Evolutionary conservation across 2,329 filamentous ascomycete species (phyloP).

Genomic region (Neoarthrinium moseri): DNA sequence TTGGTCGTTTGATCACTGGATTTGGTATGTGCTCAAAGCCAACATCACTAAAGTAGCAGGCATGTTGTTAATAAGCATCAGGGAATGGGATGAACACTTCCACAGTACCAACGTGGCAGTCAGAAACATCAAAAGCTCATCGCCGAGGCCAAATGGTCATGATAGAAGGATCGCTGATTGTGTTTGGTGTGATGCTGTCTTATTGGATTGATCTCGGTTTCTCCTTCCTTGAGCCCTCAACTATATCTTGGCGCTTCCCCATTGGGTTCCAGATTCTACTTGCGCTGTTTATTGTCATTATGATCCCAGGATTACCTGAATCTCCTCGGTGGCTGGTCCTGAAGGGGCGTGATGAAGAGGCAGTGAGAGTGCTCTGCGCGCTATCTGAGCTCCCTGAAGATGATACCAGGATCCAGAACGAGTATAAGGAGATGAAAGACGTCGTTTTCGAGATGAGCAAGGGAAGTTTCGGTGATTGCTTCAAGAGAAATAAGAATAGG

Average conservation of each 20-base stretch:
- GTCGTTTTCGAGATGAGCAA: constrained; percentile 1
- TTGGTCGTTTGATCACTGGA: constrained; percentile 12
- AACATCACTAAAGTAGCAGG: neutral
- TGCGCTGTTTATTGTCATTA: constrained; percentile 1
- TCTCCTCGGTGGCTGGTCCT: constrained; percentile 6
- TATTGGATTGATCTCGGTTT: constrained; percentile 9
- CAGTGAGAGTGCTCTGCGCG: constrained; percentile 3
- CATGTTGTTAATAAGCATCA: neutral
- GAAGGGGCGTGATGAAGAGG: constrained; percentile 5
- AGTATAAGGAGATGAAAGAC: constrained; percentile 6
- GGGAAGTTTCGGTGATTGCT: constrained; percentile 3
- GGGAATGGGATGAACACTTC: constrained; percentile 14
- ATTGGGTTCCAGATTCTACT: constrained; percentile 5
- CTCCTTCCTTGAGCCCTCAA: constrained; percentile 6
- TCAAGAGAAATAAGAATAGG: constrained; percentile 6
- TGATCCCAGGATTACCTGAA: constrained; percentile 2
- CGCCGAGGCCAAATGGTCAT: constrained; percentile 15
- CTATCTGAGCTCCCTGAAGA: neutral
- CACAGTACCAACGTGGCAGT: constrained; percentile 16
- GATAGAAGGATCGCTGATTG: constrained; percentile 12
- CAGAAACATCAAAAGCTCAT: constrained; percentile 14
- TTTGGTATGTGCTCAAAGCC: constrained; percentile 5
- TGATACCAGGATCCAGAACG: neutral
- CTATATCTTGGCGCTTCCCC: constrained; percentile 5
- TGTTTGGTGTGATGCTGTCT: constrained; percentile 6